These are phyloP conservation scores for Penicillium crystallinum DNA, from an alignment of 495 filamentous ascomycete species.

Conservation along the genomic window DNA sequence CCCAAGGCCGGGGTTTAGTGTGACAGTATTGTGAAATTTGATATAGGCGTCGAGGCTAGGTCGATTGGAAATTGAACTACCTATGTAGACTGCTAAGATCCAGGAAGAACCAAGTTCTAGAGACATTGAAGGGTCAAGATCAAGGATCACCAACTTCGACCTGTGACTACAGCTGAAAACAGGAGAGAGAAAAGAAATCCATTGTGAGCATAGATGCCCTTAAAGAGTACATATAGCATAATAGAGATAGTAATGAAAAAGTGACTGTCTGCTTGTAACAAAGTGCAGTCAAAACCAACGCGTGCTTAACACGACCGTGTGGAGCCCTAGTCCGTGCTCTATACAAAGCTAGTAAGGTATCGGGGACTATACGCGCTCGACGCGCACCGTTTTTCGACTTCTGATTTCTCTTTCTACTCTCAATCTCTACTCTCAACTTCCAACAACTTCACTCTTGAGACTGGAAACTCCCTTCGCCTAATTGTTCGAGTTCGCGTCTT, in stretches of 20 bases:
- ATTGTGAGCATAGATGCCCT: no score
- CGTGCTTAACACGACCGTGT: slow-evolving; percentile 28
- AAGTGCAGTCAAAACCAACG: slow-evolving; percentile 9
- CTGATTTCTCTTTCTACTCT: not conserved
- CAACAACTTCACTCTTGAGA: not conserved
- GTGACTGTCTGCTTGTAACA: not conserved
- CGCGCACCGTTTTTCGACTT: slow-evolving; percentile 19
- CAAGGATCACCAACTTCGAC: no score
- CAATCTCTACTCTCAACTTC: not conserved
- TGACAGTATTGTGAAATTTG: not conserved
- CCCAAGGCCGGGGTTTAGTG: not conserved
- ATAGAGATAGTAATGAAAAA: not conserved
- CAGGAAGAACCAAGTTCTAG: no score
- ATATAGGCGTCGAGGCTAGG: not conserved
- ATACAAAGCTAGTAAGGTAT: slow-evolving; percentile 28
- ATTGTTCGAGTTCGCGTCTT: not conserved
- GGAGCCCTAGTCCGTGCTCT: slow-evolving; percentile 28
- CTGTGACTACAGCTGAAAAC: no score
- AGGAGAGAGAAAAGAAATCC: no score
- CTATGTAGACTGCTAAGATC: no score
- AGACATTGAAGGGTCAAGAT: no score
- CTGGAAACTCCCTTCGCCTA: not conserved
- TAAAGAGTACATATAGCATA: no score
- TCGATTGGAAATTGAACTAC: no score
- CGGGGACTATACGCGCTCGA: slow-evolving; percentile 27